Conservation (phyloP, 106 monocot genomes). For the Phalaenopsis equestris region DNA sequence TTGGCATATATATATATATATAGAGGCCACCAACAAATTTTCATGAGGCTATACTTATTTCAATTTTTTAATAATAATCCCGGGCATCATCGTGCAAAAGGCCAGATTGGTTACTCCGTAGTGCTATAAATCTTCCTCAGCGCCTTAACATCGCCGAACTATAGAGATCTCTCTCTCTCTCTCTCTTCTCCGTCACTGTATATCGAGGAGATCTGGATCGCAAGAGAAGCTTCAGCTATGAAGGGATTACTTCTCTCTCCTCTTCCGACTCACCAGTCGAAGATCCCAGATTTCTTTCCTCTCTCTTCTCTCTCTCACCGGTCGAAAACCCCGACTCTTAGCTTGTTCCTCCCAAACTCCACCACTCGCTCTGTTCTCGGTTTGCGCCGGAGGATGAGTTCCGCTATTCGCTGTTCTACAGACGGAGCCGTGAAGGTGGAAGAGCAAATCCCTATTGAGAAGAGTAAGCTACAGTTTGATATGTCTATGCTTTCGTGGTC, state of each 20-base stretch:
- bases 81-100: too few relatives aligned
- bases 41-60: too few relatives aligned
- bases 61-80: too few relatives aligned
- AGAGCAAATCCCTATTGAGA: conserved; percentile 58
- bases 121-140: too few relatives aligned
- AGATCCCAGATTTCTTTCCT: background rate
- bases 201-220: background rate
- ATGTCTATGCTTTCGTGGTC: background rate
- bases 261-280: background rate
- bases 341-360: background rate
- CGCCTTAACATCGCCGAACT: too few relatives aligned
- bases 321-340: background rate
- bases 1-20: too few relatives aligned
- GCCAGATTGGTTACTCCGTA: too few relatives aligned
- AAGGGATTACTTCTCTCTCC: conserved; percentile 20
- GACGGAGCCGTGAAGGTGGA: conserved; percentile 11
- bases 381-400: background rate
- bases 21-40: too few relatives aligned
- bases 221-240: conserved; percentile 36
- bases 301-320: background rate
- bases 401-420: background rate
- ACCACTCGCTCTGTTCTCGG: background rate
- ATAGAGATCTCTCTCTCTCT: too few relatives aligned
- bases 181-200: background rate
- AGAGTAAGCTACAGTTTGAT: conserved; percentile 20